Conservation (phyloP, 148 eudicot genomes). For the Fagopyrum esculentum region DNA sequence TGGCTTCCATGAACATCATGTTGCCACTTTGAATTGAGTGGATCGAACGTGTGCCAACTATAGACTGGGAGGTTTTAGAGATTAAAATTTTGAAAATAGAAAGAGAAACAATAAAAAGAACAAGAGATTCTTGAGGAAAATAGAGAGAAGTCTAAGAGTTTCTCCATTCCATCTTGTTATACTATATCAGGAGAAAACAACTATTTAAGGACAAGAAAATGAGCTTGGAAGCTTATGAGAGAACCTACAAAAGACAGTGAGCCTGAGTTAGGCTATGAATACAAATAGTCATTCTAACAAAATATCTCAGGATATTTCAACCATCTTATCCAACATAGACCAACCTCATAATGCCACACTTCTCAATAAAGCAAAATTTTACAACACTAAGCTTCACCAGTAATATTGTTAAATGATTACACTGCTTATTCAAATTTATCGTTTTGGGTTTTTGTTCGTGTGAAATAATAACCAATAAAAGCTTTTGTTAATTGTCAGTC, state of each 20-base stretch:
- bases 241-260: too few species aligned
- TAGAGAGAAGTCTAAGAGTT: too few species aligned
- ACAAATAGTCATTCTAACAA: too few species aligned
- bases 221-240: too few species aligned
- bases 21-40: background rate
- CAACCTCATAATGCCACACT: background rate
- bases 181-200: too few species aligned
- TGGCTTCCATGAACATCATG: background rate
- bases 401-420: background rate
- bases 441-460: background rate
- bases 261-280: too few species aligned
- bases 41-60: background rate
- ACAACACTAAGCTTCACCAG: background rate
- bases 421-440: background rate
- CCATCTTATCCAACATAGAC: background rate
- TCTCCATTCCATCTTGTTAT: too few species aligned
- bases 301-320: too few species aligned
- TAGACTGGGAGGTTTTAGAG: background rate
- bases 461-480: background rate
- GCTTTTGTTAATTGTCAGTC: constrained; percentile 12
- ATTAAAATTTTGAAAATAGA: too few species aligned
- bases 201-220: too few species aligned
- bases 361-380: background rate
- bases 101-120: too few species aligned
- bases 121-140: too few species aligned